These are phyloP conservation scores for Arctostaphylos glauca DNA, from an alignment of 148 eudicot species.

Conservation along the genomic window DNA sequence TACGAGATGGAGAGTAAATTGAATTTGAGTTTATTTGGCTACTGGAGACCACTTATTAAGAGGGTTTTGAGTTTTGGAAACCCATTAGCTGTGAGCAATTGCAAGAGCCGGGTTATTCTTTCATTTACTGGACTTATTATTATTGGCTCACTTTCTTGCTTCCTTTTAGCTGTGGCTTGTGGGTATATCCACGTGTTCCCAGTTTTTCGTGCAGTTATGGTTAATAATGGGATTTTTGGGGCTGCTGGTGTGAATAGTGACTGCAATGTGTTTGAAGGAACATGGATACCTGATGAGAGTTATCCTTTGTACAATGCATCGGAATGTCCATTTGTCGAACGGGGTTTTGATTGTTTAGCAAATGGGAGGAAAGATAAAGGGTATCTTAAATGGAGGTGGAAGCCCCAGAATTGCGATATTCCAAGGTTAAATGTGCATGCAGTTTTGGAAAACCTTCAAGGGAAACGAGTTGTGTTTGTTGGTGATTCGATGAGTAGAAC, in stretches of 20 bases:
- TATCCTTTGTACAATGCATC: slow-evolving; percentile 84
- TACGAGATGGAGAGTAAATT: slow-evolving; percentile 20
- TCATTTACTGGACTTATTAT: slow-evolving; percentile 36
- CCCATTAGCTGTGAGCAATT: slow-evolving; percentile 28
- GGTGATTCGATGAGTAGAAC: slow-evolving; percentile 95
- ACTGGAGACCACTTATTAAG: slow-evolving; percentile 35
- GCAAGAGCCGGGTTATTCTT: slow-evolving; percentile 39
- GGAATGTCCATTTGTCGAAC: slow-evolving; percentile 77
- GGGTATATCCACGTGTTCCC: slow-evolving; percentile 44
- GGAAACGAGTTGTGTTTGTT: slow-evolving; percentile 77
- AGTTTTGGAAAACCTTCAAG: slow-evolving; percentile 53
- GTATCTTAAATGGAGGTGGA: slow-evolving; percentile 88
- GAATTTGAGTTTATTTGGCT: slow-evolving; percentile 30
- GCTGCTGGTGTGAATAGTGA: slow-evolving; percentile 47
- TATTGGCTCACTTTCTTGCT: slow-evolving; percentile 38
- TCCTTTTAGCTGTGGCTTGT: slow-evolving; percentile 40
- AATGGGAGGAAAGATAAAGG: slow-evolving; percentile 71
- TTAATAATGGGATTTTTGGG: slow-evolving; percentile 20
- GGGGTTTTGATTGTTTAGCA: slow-evolving; percentile 72
- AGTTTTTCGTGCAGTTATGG: slow-evolving; percentile 24
- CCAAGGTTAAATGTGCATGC: slow-evolving; percentile 48
- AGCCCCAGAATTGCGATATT: slow-evolving; percentile 70
- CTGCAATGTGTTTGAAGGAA: slow-evolving; percentile 83
- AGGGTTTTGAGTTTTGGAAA: slow-evolving; percentile 49
- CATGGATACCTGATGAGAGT: slow-evolving; percentile 68